These are phyloP conservation scores for Setaria viridis DNA, from an alignment of 202 grass and related monocot species.

Conservation along the genomic window DNA sequence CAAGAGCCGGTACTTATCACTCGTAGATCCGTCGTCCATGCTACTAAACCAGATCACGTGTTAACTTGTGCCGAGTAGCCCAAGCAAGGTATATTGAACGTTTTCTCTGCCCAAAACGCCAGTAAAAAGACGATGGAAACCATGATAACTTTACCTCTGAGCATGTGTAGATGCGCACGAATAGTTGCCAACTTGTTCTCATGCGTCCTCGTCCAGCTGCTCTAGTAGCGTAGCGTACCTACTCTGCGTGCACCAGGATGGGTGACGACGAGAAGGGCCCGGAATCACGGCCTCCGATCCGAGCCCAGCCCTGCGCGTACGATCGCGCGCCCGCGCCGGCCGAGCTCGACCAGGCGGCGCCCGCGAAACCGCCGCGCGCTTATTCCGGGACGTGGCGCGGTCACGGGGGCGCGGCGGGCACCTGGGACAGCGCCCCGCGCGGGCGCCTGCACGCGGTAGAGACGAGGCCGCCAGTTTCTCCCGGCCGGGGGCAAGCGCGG, in stretches of 20 bases:
- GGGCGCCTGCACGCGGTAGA: neutral
- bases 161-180: no score
- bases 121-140: neutral
- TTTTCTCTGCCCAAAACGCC: no score
- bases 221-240: no score
- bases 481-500: neutral
- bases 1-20: neutral
- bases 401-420: conserved; percentile 4
- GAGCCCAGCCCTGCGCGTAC: neutral
- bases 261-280: neutral
- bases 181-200: no score
- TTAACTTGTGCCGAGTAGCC: no score
- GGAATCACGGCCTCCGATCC: neutral
- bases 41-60: no score
- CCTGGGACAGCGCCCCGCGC: conserved; percentile 22
- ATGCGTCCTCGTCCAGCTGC: no score
- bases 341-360: no score
- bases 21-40: no score
- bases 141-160: neutral
- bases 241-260: no score
- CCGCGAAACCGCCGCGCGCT: neutral
- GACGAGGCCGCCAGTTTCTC: neutral
- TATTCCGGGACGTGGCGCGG: neutral
- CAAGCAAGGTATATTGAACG: no score
- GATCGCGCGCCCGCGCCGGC: neutral